Evolutionary conservation across 2,329 filamentous ascomycete genomes (phyloP).

Genomic region (Pestalotiopsis fici): DNA sequence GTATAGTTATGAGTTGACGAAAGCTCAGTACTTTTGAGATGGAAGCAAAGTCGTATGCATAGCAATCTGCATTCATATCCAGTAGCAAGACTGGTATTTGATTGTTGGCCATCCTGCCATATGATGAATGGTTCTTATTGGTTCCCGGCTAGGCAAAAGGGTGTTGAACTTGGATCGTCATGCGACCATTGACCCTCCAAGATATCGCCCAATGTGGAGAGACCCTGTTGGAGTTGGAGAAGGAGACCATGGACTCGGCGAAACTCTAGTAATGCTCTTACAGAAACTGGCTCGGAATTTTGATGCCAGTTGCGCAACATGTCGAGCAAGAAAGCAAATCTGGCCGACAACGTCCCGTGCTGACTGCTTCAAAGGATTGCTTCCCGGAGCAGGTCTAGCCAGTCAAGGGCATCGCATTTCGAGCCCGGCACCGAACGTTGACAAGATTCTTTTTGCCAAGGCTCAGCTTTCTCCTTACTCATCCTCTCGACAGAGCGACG

Average conservation of each 20-base stretch:
- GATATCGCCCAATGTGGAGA: not conserved
- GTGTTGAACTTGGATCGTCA: not conserved
- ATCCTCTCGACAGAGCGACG: not conserved
- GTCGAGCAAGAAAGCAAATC: not conserved
- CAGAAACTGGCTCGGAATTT: not conserved
- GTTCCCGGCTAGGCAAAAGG: not conserved
- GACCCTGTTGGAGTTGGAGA: not conserved
- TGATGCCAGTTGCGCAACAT: not conserved
- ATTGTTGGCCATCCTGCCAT: not conserved
- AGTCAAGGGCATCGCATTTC: not conserved
- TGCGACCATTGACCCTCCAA: not conserved
- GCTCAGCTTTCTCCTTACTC: not conserved
- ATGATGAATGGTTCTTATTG: not conserved
- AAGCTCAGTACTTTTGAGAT: not conserved
- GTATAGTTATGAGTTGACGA: not conserved
- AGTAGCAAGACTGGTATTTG: not conserved
- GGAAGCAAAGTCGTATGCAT: not conserved
- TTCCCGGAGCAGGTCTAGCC: not conserved
- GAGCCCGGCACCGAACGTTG: not conserved
- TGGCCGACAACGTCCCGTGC: not conserved
- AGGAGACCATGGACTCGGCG: not conserved
- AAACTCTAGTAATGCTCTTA: not conserved
- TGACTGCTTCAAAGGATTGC: not conserved
- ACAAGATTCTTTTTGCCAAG: too few relatives aligned
- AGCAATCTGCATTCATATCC: not conserved